Percentiles rank a stretch among this genome's conserved stretches.
Conservation (phyloP, 2,329 filamentous ascomycete genomes). For the Phaeosphaeriaceae sp. region DNA sequence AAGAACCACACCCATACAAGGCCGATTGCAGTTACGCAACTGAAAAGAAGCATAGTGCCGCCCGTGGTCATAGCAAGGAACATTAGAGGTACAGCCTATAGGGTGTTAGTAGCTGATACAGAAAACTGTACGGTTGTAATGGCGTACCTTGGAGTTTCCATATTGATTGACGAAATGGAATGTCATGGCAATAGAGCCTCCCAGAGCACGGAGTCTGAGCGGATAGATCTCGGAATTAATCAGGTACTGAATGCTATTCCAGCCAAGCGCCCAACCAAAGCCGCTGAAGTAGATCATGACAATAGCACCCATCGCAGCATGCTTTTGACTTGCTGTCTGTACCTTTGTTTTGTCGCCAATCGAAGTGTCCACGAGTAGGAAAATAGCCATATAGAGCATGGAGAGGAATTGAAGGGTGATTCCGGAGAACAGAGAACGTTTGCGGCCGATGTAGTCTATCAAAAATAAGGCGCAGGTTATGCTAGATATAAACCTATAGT, state of each 20-base stretch:
- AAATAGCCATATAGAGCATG: constrained; percentile 63
- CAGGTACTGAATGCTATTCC: constrained; percentile 80
- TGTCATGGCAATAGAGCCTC: constrained; percentile 75
- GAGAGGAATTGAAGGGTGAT: constrained; percentile 56
- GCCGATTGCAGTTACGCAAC: constrained; percentile 70
- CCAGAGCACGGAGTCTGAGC: constrained; percentile 72
- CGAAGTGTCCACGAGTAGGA: constrained; percentile 65
- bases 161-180: constrained; percentile 82
- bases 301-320: constrained; percentile 67
- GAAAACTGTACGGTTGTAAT: background rate
- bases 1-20: constrained; percentile 74
- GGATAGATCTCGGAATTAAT: constrained; percentile 81
- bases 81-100: constrained; percentile 70
- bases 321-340: constrained; percentile 58
- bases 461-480: constrained; percentile 77
- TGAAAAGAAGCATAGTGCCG: constrained; percentile 81
- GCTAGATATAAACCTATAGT: constrained; percentile 67
- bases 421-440: constrained; percentile 60
- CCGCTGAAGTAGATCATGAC: constrained; percentile 68
- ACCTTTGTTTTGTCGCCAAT: constrained; percentile 57
- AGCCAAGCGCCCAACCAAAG: constrained; percentile 54
- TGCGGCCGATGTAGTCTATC: constrained; percentile 79
- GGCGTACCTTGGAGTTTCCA: constrained; percentile 69
- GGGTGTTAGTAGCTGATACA: background rate
- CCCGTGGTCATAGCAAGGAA: constrained; percentile 65